A percentile compares a stretch with the other conserved stretches of the same genome.
These are phyloP conservation scores for Willaertia magna DNA, from an alignment of 208 protist species.

Conservation along the genomic window DNA sequence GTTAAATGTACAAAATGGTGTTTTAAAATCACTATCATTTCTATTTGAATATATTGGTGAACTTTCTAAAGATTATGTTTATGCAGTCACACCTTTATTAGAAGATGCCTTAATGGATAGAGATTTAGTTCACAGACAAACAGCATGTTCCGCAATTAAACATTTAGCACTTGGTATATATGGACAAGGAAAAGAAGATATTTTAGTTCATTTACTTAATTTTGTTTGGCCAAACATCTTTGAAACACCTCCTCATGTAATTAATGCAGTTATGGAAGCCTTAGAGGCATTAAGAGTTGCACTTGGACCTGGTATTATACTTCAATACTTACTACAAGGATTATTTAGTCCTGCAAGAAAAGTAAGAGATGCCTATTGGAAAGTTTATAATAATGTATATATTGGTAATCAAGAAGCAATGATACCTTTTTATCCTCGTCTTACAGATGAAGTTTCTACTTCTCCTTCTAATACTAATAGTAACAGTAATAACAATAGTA, in stretches of 20 bases:
- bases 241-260: conserved; percentile 92
- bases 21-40: conserved; percentile 97
- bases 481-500: no score
- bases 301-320: conserved; percentile 73
- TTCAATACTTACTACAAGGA: conserved; percentile 89
- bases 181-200: conserved; percentile 69
- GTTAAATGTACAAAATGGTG: conserved; percentile 87
- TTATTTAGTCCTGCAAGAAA: conserved; percentile 95
- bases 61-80: conserved; percentile 94
- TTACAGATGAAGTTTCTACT: conserved; percentile 60
- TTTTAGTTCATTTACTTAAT: conserved; percentile 96
- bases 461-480: no score
- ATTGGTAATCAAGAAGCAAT: conserved; percentile 83
- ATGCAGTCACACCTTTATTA: conserved; percentile 89
- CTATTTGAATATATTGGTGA: conserved; percentile 98
- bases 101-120: conserved; percentile 96
- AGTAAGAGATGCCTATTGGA: conserved; percentile 96
- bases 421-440: conserved; percentile 76
- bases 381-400: conserved; percentile 98
- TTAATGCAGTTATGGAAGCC: conserved; percentile 91
- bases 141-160: conserved; percentile 90
- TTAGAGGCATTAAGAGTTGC: conserved; percentile 89
- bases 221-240: conserved; percentile 99
- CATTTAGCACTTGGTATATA: conserved; percentile 73
- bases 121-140: conserved; percentile 95